A percentile compares a stretch with the other conserved stretches of the same genome.
These are phyloP conservation scores for Rhizophagus sp. DNA, from an alignment of 192 early-diverging fungal genomes.

Conservation along the genomic window DNA sequence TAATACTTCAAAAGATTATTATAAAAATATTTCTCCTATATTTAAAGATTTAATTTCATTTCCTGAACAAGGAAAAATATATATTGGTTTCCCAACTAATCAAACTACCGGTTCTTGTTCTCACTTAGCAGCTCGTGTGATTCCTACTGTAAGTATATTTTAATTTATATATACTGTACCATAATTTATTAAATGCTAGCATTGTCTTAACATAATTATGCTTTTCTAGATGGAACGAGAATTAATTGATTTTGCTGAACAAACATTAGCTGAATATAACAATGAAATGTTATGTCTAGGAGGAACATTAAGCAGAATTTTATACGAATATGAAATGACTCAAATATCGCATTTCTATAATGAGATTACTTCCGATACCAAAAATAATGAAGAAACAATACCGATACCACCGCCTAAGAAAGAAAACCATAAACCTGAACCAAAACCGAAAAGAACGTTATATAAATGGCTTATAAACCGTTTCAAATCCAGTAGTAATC, in stretches of 20 bases:
- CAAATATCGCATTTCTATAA: constrained; percentile 56
- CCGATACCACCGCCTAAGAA: too few species aligned
- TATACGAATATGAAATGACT: constrained; percentile 77
- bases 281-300: constrained; percentile 71
- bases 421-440: too few species aligned
- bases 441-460: too few species aligned
- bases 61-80: constrained; percentile 77
- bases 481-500: too few species aligned
- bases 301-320: constrained; percentile 70
- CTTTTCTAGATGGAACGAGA: constrained; percentile 62
- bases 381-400: neutral
- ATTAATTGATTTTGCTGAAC: constrained; percentile 86
- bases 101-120: constrained; percentile 85
- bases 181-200: too few species aligned
- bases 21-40: constrained; percentile 42
- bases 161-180: too few species aligned
- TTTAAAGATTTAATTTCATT: constrained; percentile 76
- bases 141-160: constrained; percentile 65
- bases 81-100: constrained; percentile 89
- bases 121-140: constrained; percentile 79
- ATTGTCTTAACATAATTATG: too few species aligned
- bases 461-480: too few species aligned
- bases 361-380: neutral
- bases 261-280: constrained; percentile 78
- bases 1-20: constrained; percentile 37